A percentile compares a stretch with the other conserved stretches of the same genome.
Evolutionary conservation across 257 asterid species (phyloP).

Genomic region (Misopates orontium): DNA sequence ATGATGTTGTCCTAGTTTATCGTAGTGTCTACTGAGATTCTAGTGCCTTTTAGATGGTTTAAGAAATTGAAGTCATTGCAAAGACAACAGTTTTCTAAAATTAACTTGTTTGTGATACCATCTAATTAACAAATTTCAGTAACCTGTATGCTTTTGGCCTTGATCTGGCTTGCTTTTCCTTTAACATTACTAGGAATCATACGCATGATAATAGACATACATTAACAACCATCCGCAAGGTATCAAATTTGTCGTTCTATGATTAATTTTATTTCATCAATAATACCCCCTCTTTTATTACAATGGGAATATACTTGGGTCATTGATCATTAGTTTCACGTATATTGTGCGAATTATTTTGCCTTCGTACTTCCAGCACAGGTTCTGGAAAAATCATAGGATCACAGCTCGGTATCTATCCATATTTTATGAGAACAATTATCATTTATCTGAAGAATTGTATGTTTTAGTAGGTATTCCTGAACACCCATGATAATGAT

Average conservation of each 20-base stretch:
- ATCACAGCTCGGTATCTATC: background rate
- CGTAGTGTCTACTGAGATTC: constrained; percentile 8
- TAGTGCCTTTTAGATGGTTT: constrained; percentile 4
- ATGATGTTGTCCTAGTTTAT: constrained; percentile 9
- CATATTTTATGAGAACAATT: too few relatives aligned
- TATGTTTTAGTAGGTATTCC: too few relatives aligned
- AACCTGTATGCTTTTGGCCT: background rate
- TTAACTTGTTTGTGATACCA: background rate
- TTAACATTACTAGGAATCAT: background rate
- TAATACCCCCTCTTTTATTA: too few relatives aligned
- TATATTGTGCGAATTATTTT: background rate
- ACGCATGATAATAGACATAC: too few relatives aligned
- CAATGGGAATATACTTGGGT: too few relatives aligned
- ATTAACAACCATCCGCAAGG: background rate
- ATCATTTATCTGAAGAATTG: too few relatives aligned
- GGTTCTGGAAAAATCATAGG: background rate
- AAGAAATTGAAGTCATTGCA: background rate
- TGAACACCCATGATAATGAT: background rate
- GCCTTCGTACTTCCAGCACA: too few relatives aligned
- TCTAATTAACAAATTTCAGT: background rate
- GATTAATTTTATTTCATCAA: background rate
- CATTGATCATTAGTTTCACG: background rate
- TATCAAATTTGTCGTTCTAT: background rate
- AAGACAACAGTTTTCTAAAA: constrained; percentile 7
- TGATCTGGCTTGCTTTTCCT: background rate